Evolutionary conservation across 2,329 filamentous ascomycete species (phyloP).

Genomic region (Seiridium unicorne): DNA sequence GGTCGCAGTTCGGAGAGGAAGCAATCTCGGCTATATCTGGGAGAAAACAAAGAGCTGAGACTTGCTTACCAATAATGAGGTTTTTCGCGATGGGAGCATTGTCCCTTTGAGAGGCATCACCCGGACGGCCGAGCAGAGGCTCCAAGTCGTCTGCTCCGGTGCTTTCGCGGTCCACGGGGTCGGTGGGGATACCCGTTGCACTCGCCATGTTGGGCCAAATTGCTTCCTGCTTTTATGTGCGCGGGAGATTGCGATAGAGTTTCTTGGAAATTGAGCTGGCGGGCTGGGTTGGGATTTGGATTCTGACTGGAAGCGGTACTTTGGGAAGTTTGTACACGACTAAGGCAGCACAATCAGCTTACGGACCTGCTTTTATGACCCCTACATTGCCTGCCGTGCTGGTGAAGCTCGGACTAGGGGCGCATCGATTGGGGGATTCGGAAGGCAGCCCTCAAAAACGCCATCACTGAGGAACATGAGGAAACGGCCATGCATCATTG

Average conservation of each 20-base stretch:
- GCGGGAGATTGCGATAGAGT: not conserved
- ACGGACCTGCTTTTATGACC: too few relatives aligned
- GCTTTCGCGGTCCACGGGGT: slow-evolving; percentile 20
- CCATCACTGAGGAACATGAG: slow-evolving; percentile 27
- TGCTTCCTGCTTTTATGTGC: not conserved
- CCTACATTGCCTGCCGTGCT: too few relatives aligned
- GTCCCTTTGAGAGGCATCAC: slow-evolving; percentile 70
- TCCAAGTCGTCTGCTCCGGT: slow-evolving; percentile 43
- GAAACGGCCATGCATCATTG: slow-evolving; percentile 3
- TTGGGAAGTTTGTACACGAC: too few relatives aligned
- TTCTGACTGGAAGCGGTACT: too few relatives aligned
- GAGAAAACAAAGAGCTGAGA: not conserved
- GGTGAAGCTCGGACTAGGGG: too few relatives aligned
- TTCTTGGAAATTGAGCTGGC: not conserved
- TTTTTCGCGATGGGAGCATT: slow-evolving; percentile 66
- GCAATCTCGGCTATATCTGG: not conserved
- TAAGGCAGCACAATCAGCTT: too few relatives aligned
- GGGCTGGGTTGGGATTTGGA: too few relatives aligned
- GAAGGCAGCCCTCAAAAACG: slow-evolving; percentile 12
- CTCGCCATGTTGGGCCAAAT: slow-evolving; percentile 58
- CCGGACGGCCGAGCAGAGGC: slow-evolving; percentile 68
- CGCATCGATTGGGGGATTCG: not conserved
- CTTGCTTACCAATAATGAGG: slow-evolving; percentile 65
- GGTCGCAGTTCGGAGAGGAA: not conserved
- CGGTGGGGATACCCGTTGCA: slow-evolving; percentile 63